phyloP scores from a whole-genome alignment of 805 yeast genomes.

The Pichia occidentalis region DNA sequence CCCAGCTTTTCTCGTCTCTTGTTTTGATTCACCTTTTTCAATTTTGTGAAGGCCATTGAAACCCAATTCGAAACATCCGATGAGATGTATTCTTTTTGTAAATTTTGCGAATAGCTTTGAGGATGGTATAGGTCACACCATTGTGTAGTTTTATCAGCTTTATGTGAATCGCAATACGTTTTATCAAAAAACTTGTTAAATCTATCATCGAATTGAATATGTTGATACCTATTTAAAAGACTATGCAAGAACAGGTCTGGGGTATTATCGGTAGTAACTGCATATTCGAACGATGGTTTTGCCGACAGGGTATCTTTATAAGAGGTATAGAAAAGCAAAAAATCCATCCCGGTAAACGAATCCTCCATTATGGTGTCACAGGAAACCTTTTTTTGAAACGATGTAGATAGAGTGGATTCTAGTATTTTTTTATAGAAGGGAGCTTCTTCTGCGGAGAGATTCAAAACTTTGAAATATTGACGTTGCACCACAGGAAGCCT shows the following conservation, averaged over 20 bases:
- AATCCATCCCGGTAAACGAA: conserved; percentile 1
- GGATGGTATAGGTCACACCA: conserved; percentile 46
- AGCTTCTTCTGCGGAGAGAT: conserved; percentile 1
- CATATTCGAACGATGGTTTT: not conserved
- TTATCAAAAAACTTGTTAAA: conserved; percentile 11
- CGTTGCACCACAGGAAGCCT: too few relatives aligned
- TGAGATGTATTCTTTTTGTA: conserved; percentile 27
- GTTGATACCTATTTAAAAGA: conserved; percentile 5
- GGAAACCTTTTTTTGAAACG: not conserved
- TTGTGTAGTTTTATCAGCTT: conserved; percentile 15
- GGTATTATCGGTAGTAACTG: not conserved
- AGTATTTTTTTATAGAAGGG: not conserved
- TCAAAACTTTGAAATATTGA: conserved; percentile 10
- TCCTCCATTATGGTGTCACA: not conserved
- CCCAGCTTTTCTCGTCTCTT: conserved; percentile 21
- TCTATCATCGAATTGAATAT: conserved; percentile 11
- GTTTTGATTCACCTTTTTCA: conserved; percentile 24
- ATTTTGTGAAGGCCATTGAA: conserved; percentile 31
- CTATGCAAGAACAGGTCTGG: not conserved
- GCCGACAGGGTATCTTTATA: not conserved
- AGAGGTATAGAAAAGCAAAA: conserved; percentile 6
- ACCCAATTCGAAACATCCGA: conserved; percentile 35
- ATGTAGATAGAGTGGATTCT: not conserved
- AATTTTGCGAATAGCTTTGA: conserved; percentile 26
- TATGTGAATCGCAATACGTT: not conserved